phyloP scores from a whole-genome alignment of 345 rosid genomes.

The Hypericum androsaemum region DNA sequence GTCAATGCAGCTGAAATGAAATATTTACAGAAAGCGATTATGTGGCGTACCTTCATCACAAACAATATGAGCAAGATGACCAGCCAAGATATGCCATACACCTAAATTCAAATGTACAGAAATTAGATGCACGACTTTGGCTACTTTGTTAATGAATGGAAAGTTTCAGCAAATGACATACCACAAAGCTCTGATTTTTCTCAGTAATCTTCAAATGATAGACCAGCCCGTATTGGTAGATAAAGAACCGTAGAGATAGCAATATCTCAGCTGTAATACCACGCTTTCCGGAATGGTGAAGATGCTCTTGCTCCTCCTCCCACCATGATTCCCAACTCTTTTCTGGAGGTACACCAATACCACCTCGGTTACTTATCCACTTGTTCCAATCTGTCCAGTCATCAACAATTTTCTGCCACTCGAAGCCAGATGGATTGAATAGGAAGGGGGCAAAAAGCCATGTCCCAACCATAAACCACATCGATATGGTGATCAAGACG shows the following conservation, averaged over 20 bases:
- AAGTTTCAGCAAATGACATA: slow-evolving; percentile 18
- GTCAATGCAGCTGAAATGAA: not conserved
- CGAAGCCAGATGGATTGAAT: slow-evolving; percentile 97
- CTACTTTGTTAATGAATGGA: not conserved
- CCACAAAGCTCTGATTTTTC: slow-evolving; percentile 53
- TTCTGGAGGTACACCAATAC: slow-evolving; percentile 93
- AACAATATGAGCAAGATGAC: slow-evolving; percentile 80
- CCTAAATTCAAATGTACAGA: slow-evolving; percentile 32
- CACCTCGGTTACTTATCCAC: slow-evolving; percentile 89
- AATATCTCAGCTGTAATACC: slow-evolving; percentile 84
- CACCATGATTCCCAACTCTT: slow-evolving; percentile 99
- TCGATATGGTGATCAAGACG: slow-evolving; percentile 74
- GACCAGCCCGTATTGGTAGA: slow-evolving; percentile 93
- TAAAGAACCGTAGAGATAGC: slow-evolving; percentile 74
- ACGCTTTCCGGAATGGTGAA: slow-evolving; percentile 80
- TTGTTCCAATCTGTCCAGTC: slow-evolving; percentile 99
- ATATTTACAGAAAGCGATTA: slow-evolving; percentile 1
- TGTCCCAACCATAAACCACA: slow-evolving; percentile 99
- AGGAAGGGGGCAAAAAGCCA: slow-evolving; percentile 99
- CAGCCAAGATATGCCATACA: slow-evolving; percentile 91
- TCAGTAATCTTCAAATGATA: slow-evolving; percentile 65
- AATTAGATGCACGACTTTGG: not conserved
- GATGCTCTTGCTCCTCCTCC: slow-evolving; percentile 99
- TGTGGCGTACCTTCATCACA: slow-evolving; percentile 82
- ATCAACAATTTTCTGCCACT: slow-evolving; percentile 98